These are phyloP conservation scores for Solanum pimpinellifolium DNA, from an alignment of 257 asterid species.

Conservation along the genomic window DNA sequence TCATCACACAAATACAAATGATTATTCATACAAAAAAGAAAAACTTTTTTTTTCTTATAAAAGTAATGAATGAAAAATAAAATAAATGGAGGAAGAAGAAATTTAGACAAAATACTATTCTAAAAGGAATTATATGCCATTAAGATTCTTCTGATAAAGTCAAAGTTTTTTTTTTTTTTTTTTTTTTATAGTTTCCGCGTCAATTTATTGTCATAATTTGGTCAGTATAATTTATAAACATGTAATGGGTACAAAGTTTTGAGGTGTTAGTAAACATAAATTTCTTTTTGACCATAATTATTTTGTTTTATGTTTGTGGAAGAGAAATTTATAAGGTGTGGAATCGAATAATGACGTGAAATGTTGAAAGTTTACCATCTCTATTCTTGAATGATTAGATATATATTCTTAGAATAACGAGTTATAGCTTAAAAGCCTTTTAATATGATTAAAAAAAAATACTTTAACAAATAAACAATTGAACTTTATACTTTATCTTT, in stretches of 20 bases:
- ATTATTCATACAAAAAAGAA: neutral
- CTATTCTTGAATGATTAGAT: neutral
- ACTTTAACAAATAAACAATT: neutral
- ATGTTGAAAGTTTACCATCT: neutral
- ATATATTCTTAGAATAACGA: neutral
- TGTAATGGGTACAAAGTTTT: neutral
- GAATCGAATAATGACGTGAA: neutral
- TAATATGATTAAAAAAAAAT: neutral
- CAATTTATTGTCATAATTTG: neutral
- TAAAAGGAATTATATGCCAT: neutral
- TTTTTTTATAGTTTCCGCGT: neutral
- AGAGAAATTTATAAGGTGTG: neutral
- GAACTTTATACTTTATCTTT: neutral
- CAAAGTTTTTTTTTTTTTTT: neutral
- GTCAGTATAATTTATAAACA: neutral
- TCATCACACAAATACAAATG: neutral
- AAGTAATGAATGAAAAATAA: neutral
- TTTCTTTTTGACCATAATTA: neutral
- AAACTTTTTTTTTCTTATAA: neutral
- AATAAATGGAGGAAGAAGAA: neutral
- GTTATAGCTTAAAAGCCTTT: neutral
- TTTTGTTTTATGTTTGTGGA: neutral
- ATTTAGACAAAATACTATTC: neutral
- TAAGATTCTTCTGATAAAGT: neutral
- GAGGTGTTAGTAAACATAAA: neutral